These are phyloP conservation scores for Sporothrix globosa DNA, from an alignment of 2,329 filamentous ascomycete species.

Conservation along the genomic window DNA sequence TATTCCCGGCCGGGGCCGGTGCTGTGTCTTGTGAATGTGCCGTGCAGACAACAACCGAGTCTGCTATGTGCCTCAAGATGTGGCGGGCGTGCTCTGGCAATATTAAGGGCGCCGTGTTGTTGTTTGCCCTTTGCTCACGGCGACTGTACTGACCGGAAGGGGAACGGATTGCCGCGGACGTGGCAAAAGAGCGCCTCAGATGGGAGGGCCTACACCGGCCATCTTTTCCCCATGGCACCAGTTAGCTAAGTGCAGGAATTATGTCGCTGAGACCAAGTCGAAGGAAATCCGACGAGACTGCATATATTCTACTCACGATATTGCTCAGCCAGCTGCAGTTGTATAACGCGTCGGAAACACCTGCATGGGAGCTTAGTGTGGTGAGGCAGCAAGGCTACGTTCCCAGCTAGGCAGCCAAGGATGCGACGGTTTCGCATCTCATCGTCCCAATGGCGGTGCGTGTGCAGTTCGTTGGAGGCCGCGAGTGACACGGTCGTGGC, in stretches of 20 bases:
- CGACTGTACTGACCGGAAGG: background rate
- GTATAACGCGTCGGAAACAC: background rate
- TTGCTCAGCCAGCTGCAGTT: background rate
- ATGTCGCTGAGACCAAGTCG: background rate
- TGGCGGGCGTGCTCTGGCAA: constrained; percentile 55
- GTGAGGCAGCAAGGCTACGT: constrained; percentile 19
- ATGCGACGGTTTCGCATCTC: constrained; percentile 33
- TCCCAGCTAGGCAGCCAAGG: constrained; percentile 29
- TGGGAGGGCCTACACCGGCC: background rate
- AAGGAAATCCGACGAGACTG: background rate
- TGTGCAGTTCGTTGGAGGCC: background rate
- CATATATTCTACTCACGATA: background rate
- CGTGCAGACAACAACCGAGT: constrained; percentile 46
- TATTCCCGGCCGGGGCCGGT: constrained; percentile 24
- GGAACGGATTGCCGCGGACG: background rate
- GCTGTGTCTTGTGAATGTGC: constrained; percentile 36
- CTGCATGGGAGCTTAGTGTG: background rate
- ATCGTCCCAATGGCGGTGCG: constrained; percentile 34
- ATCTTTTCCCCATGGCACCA: background rate
- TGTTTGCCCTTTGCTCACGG: background rate
- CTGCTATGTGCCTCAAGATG: constrained; percentile 58
- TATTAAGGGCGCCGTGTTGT: constrained; percentile 33
- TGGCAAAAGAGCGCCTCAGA: background rate
- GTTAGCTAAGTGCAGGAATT: background rate
- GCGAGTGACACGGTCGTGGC: background rate